These are phyloP conservation scores for Agrostemma githago DNA, from an alignment of 148 eudicot species.

Conservation along the genomic window DNA sequence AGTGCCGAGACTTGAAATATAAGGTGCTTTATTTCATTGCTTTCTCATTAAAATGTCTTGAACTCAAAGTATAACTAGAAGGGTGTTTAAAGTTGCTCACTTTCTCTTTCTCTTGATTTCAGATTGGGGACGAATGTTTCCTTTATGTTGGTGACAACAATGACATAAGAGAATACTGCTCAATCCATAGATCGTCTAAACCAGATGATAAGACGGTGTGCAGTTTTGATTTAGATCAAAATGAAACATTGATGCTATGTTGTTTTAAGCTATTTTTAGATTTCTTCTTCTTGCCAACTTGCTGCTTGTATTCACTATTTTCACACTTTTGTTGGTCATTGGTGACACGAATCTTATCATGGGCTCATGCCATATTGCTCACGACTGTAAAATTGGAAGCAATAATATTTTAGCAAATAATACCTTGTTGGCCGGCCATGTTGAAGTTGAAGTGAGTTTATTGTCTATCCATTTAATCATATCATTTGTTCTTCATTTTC, in stretches of 20 bases:
- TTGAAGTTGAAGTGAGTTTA: constrained; percentile 63
- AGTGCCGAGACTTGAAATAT: constrained; percentile 95
- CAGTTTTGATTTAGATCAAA: constrained; percentile 4
- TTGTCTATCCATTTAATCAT: constrained; percentile 3
- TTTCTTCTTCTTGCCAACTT: not conserved
- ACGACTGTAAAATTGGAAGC: constrained; percentile 92
- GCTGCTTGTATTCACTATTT: constrained; percentile 2
- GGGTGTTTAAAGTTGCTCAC: not conserved
- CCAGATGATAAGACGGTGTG: constrained; percentile 71
- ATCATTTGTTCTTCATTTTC: constrained; percentile 1
- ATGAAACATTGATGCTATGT: not conserved
- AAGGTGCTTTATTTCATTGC: constrained; percentile 37
- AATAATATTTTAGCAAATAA: constrained; percentile 81
- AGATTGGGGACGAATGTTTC: constrained; percentile 80
- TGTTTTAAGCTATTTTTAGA: not conserved
- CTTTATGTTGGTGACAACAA: constrained; percentile 87
- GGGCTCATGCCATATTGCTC: constrained; percentile 95
- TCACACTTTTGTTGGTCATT: constrained; percentile 46
- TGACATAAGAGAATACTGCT: constrained; percentile 83
- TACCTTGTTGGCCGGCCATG: constrained; percentile 88
- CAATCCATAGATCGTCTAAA: constrained; percentile 87
- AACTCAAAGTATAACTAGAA: not conserved
- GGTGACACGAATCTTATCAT: constrained; percentile 85
- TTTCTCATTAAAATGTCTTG: no score
- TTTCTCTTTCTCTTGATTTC: constrained; percentile 23